Conservation (phyloP, 139 green algal species). For the Asterochloris erici region DNA sequence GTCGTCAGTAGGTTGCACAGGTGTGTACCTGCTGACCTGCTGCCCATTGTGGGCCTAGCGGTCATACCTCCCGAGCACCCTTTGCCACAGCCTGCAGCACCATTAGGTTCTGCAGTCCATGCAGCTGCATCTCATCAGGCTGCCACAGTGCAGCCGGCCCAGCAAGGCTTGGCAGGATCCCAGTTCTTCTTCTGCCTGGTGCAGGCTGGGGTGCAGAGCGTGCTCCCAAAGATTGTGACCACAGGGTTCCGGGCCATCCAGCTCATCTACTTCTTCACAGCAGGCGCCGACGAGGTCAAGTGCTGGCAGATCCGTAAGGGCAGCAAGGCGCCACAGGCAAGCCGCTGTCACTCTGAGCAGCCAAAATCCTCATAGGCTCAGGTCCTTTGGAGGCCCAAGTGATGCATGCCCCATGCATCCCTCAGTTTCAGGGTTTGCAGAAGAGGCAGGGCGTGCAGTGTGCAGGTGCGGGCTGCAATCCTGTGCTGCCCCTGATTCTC, state of each 20-base stretch:
- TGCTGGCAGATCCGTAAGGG: constrained; percentile 91
- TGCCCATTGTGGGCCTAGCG: no score
- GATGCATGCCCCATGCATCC: not conserved
- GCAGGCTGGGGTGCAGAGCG: constrained; percentile 38
- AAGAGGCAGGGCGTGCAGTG: no score
- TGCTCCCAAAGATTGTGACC: constrained; percentile 94
- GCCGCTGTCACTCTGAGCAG: not conserved
- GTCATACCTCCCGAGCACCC: no score
- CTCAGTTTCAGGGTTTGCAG: not conserved
- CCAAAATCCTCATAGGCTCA: not conserved
- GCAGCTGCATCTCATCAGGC: no score
- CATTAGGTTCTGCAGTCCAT: no score
- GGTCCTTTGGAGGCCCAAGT: not conserved
- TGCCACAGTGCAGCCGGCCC: no score
- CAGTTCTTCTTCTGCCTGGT: not conserved
- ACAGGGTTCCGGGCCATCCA: constrained; percentile 87
- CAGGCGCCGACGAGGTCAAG: constrained; percentile 93
- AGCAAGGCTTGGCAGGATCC: no score
- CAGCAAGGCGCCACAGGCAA: constrained; percentile 80
- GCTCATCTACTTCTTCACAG: constrained; percentile 99
- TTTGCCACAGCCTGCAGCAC: no score
- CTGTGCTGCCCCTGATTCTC: no score
- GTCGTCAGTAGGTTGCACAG: no score
- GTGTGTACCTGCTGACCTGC: no score
- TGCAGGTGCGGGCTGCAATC: no score